Evolutionary conservation across 2,329 filamentous ascomycete species (phyloP).

Genomic region (Cladosporium cucumerinum): DNA sequence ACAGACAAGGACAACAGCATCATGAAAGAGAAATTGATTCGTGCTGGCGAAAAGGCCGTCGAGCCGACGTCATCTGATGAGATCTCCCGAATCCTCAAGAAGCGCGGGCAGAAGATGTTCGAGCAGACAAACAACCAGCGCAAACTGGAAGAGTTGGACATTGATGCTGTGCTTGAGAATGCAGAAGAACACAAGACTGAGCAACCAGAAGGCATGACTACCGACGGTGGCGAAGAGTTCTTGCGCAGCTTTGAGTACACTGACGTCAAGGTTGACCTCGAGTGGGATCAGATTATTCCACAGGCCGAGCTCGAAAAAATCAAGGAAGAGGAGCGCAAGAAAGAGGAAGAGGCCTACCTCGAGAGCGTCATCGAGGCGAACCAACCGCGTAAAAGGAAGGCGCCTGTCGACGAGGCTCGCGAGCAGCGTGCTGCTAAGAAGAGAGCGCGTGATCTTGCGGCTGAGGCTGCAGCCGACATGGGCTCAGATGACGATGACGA

Average conservation of each 20-base stretch:
- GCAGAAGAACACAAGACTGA: constrained; percentile 97
- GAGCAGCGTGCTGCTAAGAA: constrained; percentile 69
- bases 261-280: constrained; percentile 92
- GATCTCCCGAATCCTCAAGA: constrained; percentile 93
- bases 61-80: constrained; percentile 90
- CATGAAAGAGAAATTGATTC: constrained; percentile 72
- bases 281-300: constrained; percentile 98
- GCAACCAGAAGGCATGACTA: constrained; percentile 88
- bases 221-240: constrained; percentile 95
- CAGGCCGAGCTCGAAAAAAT: constrained; percentile 86
- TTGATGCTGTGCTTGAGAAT: constrained; percentile 94
- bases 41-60: constrained; percentile 57
- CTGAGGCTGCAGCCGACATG: constrained; percentile 46
- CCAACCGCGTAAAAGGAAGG: constrained; percentile 70
- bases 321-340: constrained; percentile 83
- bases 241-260: constrained; percentile 87
- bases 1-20: constrained; percentile 77
- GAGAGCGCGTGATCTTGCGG: constrained; percentile 65
- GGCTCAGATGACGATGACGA: constrained; percentile 57
- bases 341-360: constrained; percentile 77
- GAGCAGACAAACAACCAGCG: constrained; percentile 96
- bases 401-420: constrained; percentile 60
- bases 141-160: constrained; percentile 94
- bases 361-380: constrained; percentile 80
- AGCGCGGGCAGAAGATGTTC: constrained; percentile 98